These are phyloP conservation scores for Clitopilus passeckerianus DNA, from an alignment of 768 basidiomycete species.

Conservation along the genomic window DNA sequence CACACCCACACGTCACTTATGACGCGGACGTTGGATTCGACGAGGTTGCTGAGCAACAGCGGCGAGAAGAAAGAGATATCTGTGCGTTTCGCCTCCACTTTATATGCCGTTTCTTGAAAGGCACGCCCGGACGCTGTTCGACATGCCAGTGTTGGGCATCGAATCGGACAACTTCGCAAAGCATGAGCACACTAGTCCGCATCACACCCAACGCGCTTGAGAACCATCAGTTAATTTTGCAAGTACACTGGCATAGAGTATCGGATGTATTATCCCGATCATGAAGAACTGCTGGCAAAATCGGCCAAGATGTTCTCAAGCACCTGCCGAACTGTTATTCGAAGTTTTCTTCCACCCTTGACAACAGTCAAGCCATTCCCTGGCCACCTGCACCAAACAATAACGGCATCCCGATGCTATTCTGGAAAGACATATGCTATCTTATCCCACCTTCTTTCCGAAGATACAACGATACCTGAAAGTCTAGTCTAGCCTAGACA, in stretches of 20 bases:
- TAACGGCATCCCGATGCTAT: background rate
- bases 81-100: background rate
- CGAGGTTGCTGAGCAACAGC: background rate
- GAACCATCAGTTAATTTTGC: too few species aligned
- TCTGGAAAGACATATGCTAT: too few species aligned
- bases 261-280: too few species aligned
- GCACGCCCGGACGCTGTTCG: background rate
- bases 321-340: background rate
- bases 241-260: too few species aligned
- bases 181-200: background rate
- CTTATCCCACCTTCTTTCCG: too few species aligned
- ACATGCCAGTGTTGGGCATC: background rate
- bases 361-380: background rate
- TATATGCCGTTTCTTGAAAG: background rate
- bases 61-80: background rate
- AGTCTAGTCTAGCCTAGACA: too few species aligned
- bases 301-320: background rate
- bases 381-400: background rate
- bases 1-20: background rate
- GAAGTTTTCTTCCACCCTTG: background rate
- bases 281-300: background rate
- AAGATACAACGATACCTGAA: too few species aligned
- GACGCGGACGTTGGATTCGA: background rate
- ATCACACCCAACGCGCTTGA: background rate
- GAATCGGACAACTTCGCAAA: background rate